Percentiles rank a stretch among this genome's conserved stretches.
Conservation (phyloP, 495 filamentous ascomycete genomes). For the Letharia columbiana region DNA sequence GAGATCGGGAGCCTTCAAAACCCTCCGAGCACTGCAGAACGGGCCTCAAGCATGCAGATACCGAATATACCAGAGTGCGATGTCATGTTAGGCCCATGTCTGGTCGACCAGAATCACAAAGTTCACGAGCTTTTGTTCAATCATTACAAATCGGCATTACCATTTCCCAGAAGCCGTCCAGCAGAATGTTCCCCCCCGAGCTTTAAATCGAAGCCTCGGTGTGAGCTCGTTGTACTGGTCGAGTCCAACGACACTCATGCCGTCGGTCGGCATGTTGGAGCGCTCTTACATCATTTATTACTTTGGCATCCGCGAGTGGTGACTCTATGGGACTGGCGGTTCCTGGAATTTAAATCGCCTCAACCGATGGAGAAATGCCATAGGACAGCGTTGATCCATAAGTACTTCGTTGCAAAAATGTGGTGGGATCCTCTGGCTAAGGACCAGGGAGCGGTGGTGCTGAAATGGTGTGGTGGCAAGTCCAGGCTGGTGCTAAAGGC, state of each 20-base stretch:
- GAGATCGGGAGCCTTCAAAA: neutral
- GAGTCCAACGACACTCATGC: neutral
- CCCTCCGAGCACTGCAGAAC: slow-evolving; percentile 14
- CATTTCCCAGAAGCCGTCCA: neutral
- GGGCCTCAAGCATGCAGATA: neutral
- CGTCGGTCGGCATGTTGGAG: neutral
- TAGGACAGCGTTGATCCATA: neutral
- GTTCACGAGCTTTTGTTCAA: neutral
- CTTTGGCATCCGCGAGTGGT: slow-evolving; percentile 11
- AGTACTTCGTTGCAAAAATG: neutral
- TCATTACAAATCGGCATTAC: neutral
- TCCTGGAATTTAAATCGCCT: slow-evolving; percentile 3
- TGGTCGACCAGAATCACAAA: neutral
- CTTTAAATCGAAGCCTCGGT: neutral
- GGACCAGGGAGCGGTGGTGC: neutral
- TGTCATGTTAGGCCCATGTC: slow-evolving; percentile 9
- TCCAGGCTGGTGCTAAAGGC: neutral
- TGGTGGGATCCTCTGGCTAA: slow-evolving; percentile 6
- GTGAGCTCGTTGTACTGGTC: slow-evolving; percentile 14
- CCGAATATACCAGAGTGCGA: slow-evolving; percentile 4
- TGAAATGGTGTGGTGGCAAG: slow-evolving; percentile 1
- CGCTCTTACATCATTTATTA: neutral
- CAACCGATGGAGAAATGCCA: neutral
- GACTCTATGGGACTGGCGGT: slow-evolving; percentile 19
- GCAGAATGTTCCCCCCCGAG: neutral